Percentiles rank a stretch among this genome's conserved stretches.
Evolutionary conservation across 345 rosid species (phyloP).

Genomic region (Raphanus sativus): DNA sequence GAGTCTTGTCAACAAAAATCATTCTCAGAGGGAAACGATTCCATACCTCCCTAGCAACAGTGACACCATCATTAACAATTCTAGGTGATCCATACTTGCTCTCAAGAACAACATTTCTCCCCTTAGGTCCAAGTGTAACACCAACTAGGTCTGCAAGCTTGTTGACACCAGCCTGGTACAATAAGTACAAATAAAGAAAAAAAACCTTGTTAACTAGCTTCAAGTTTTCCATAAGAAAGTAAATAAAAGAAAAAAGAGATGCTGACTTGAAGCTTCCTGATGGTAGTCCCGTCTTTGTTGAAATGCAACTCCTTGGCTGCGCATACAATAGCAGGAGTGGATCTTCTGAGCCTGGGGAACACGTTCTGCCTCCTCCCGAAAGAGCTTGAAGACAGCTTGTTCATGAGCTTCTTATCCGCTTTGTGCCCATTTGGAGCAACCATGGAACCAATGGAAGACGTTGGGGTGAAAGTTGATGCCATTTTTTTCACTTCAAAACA

Average conservation of each 20-base stretch:
- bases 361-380: conserved; percentile 56
- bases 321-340: conserved; percentile 53
- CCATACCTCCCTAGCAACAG: conserved; percentile 92
- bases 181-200: background rate
- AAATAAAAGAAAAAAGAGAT: background rate
- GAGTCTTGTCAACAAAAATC: background rate
- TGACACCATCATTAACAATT: conserved; percentile 97
- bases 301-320: conserved; percentile 96
- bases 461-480: conserved; percentile 77
- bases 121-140: conserved; percentile 96
- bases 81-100: conserved; percentile 99
- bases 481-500: conserved; percentile 38
- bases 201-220: no score
- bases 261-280: conserved; percentile 86
- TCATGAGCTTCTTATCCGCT: conserved; percentile 59
- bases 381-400: conserved; percentile 57
- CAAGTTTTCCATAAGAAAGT: no score
- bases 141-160: conserved; percentile 98
- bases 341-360: conserved; percentile 45
- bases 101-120: conserved; percentile 97
- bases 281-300: conserved; percentile 90
- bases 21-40: background rate
- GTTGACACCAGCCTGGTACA: conserved; percentile 83
- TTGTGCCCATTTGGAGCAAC: conserved; percentile 56
- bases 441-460: conserved; percentile 69